Evolutionary conservation across 2,329 filamentous ascomycete genomes (phyloP), one percentile per base, ranked within the genome.

Genomic region (Diaporthe sp.): DNA sequence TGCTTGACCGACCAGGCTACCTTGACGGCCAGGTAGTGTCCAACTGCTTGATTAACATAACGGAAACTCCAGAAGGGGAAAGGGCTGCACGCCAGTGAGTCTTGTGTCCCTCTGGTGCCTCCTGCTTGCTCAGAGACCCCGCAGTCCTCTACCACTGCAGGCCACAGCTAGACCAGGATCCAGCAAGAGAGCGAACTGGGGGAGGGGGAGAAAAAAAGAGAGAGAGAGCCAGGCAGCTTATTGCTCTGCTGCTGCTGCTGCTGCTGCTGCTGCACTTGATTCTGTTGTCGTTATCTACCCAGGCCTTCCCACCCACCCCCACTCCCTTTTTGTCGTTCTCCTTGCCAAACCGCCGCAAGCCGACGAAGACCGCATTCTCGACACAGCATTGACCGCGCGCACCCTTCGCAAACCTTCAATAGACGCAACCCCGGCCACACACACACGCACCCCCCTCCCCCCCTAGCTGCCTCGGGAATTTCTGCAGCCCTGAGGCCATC

Each of bases 291-390:
- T 74, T 74, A 58, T 60, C 30, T 66, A 72, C 45, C 55, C 33
- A 67, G 47, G 35, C 35, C 33, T 35, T 66, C 57, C 57, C 72
- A 35, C 69, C 47, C 64, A 68, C 69, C 72, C 61, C 71, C 71
- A 68, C 72, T 54, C 45, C 15, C 58, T 58, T 10, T 54, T 64
- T 22, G 19, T 35, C 33, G 15, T 35, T 61, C 40, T 60, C 68
- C 74, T 76, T 61, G 45, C 60, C 72, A 61, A 76, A 72, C 75
- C 75, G 75, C 58, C 54, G 75, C 75, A 76, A 76, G 75, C 75
- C 75, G 75, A 76, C 66, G 67, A 76, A 74, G 72, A 72, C 72
- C 72, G 72, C 72, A 7, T 45, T 40, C 57, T 52, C 60, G 67
- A 38, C 72, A 64, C 55, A 50, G 42, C 61, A 47, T 71, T 64